Percentiles rank a stretch among this genome's conserved stretches.
These are phyloP conservation scores for Crithidia acanthocephali DNA, from an alignment of 208 protist species.

Conservation along the genomic window DNA sequence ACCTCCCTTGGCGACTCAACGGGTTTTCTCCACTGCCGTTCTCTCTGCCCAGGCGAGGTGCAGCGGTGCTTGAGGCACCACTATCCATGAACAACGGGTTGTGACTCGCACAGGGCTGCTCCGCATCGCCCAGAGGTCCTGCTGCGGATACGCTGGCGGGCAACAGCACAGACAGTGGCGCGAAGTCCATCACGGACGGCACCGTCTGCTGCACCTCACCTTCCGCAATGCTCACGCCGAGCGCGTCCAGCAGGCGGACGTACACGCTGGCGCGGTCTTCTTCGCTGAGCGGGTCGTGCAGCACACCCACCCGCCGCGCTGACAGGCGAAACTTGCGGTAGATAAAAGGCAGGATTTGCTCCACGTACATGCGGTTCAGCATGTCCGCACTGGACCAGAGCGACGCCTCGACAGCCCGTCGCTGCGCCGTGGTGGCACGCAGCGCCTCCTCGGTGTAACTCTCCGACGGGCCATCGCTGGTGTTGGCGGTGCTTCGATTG, in stretches of 20 bases:
- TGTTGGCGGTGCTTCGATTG: not conserved
- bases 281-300: conserved; percentile 32
- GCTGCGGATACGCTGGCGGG: not conserved
- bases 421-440: conserved; percentile 1
- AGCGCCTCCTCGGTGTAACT: not conserved
- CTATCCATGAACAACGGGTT: too few species aligned
- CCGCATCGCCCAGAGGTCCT: too few species aligned
- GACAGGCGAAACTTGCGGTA: conserved; percentile 52
- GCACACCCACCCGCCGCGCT: conserved; percentile 18
- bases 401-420: conserved; percentile 10
- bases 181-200: conserved; percentile 40
- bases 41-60: too few species aligned
- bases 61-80: too few species aligned
- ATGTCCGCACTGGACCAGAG: conserved; percentile 37
- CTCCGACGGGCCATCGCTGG: not conserved
- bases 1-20: too few species aligned
- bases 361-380: conserved; percentile 37
- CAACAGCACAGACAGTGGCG: conserved; percentile 9
- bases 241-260: conserved; percentile 34
- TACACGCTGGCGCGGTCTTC: conserved; percentile 45
- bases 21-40: too few species aligned
- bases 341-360: conserved; percentile 41
- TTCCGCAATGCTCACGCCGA: conserved; percentile 37
- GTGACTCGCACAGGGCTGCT: too few species aligned
- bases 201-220: conserved; percentile 25